A percentile compares a stretch with the other conserved stretches of the same genome.
Conservation (phyloP, 768 basidiomycete species). For the Lactifluus volemus region DNA sequence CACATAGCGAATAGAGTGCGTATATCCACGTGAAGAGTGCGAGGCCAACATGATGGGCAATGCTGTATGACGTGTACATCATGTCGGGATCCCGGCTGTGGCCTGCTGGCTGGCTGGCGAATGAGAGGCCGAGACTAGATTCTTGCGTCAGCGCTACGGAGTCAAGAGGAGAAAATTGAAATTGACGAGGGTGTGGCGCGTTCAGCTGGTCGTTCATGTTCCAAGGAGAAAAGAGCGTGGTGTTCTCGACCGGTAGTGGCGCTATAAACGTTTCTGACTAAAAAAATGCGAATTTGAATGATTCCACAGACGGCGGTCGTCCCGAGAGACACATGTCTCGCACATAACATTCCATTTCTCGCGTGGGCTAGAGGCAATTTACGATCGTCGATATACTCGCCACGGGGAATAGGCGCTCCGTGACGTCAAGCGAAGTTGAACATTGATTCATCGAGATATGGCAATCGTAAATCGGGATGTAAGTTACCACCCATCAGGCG, state of each 20-base stretch:
- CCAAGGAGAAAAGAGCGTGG: slow-evolving; percentile 3
- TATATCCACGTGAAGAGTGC: not conserved
- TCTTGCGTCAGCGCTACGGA: slow-evolving; percentile 4
- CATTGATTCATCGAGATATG: slow-evolving; percentile 7
- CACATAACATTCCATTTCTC: not conserved
- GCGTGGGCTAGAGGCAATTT: not conserved
- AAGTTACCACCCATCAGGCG: slow-evolving; percentile 13
- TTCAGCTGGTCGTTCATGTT: not conserved
- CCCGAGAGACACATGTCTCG: not conserved
- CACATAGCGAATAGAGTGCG: not conserved
- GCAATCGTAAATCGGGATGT: slow-evolving; percentile 8
- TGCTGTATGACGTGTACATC: not conserved
- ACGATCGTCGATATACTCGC: not conserved
- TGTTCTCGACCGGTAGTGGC: slow-evolving; percentile 1
- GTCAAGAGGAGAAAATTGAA: not conserved
- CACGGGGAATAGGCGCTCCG: not conserved
- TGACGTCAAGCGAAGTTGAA: slow-evolving; percentile 11
- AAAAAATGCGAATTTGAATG: not conserved
- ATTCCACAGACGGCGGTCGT: not conserved
- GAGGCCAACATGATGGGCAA: not conserved
- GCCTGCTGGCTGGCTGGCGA: not conserved
- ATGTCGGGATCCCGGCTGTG: not conserved
- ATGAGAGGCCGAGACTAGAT: slow-evolving; percentile 1
- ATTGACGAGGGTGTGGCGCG: slow-evolving; percentile 4
- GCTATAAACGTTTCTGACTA: not conserved